Conservation (phyloP, 345 rosid genomes). For the Corchorus olitorius region DNA sequence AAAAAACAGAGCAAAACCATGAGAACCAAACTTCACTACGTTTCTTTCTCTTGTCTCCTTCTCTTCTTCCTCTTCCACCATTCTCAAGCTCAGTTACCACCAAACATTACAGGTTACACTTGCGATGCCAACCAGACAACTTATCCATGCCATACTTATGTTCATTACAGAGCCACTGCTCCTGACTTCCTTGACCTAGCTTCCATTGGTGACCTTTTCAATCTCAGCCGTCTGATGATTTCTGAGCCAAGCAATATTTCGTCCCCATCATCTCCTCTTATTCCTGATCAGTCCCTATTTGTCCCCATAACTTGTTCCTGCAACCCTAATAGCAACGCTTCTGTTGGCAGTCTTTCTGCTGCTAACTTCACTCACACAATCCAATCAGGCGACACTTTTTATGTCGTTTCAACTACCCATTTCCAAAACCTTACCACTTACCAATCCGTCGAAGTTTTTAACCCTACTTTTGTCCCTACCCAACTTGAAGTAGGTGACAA, state of each 20-base stretch:
- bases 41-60: conserved; percentile 26
- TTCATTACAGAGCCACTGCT: conserved; percentile 47
- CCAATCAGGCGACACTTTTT: conserved; percentile 45
- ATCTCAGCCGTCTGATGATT: conserved; percentile 59
- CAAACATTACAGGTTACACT: conserved; percentile 45
- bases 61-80: conserved; percentile 26
- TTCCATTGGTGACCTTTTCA: conserved; percentile 64
- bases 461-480: conserved; percentile 53
- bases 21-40: conserved; percentile 19
- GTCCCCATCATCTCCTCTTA: conserved; percentile 46
- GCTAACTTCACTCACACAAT: conserved; percentile 54
- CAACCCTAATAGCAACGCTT: conserved; percentile 31
- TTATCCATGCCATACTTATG: conserved; percentile 62
- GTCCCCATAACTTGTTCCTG: conserved; percentile 68
- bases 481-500: conserved; percentile 39
- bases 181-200: conserved; percentile 56
- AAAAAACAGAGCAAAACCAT: conserved; percentile 16
- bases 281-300: conserved; percentile 49
- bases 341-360: conserved; percentile 39
- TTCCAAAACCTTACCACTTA: conserved; percentile 63
- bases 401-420: conserved; percentile 28
- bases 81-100: conserved; percentile 34
- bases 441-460: conserved; percentile 61
- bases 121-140: conserved; percentile 42
- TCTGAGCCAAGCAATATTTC: conserved; percentile 66